Evolutionary conservation across 768 basidiomycete species (phyloP).

Genomic region (Tulasnella sp.): DNA sequence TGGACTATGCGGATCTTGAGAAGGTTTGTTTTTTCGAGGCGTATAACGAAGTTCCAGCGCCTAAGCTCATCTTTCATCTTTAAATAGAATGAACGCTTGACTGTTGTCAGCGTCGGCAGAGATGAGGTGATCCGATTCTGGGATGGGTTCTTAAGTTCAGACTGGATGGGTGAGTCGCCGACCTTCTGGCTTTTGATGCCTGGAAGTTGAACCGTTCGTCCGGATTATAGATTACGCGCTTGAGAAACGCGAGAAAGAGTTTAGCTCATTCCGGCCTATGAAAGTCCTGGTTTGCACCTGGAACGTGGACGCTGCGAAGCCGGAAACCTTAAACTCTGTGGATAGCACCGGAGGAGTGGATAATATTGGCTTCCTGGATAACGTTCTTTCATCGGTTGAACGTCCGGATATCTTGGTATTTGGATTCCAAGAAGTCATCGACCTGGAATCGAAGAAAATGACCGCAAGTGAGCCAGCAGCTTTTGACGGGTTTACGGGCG

Average conservation of each 20-base stretch:
- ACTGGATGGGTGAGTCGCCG: constrained; percentile 72
- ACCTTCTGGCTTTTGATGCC: background rate
- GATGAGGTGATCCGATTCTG: constrained; percentile 71
- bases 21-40: constrained; percentile 39
- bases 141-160: constrained; percentile 79
- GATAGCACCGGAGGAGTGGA: constrained; percentile 35
- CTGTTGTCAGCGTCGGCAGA: constrained; percentile 65
- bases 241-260: constrained; percentile 62
- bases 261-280: constrained; percentile 70
- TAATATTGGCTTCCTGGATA: constrained; percentile 76
- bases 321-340: constrained; percentile 48
- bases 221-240: constrained; percentile 58
- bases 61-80: background rate
- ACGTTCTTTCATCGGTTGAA: constrained; percentile 63
- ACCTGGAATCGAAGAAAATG: constrained; percentile 87
- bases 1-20: constrained; percentile 70
- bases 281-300: constrained; percentile 77
- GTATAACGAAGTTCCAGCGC: background rate
- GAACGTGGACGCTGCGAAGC: constrained; percentile 87
- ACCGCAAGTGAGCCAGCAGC: constrained; percentile 50
- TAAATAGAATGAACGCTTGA: constrained; percentile 37
- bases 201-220: background rate
- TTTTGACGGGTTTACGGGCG: background rate
- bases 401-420: constrained; percentile 84
- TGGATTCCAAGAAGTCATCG: constrained; percentile 93